phyloP scores from a whole-genome alignment of 495 filamentous ascomycete species.

The Filosporella fistucella region DNA sequence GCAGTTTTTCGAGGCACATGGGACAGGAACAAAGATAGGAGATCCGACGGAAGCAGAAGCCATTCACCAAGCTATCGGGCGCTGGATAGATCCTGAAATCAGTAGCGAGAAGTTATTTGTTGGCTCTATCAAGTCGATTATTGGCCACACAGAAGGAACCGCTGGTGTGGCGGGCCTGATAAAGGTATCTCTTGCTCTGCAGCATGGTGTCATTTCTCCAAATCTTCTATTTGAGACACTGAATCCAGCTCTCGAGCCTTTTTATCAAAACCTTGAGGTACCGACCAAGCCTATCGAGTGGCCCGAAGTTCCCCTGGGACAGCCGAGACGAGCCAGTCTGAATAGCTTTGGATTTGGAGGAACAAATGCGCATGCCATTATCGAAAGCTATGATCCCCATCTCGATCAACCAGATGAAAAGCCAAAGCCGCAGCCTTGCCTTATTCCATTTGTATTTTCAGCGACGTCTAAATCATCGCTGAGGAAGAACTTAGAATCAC shows the following conservation, averaged over 20 bases:
- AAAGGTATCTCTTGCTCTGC: slow-evolving; percentile 49
- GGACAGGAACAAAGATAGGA: slow-evolving; percentile 35
- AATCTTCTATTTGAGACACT: slow-evolving; percentile 51
- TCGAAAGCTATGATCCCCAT: slow-evolving; percentile 34
- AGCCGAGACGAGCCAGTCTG: slow-evolving; percentile 49
- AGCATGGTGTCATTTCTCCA: slow-evolving; percentile 47
- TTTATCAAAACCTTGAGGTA: slow-evolving; percentile 35
- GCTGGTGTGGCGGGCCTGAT: slow-evolving; percentile 58
- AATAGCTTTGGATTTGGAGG: slow-evolving; percentile 66
- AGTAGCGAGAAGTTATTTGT: slow-evolving; percentile 31
- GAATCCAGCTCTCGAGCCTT: slow-evolving; percentile 42
- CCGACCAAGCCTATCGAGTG: slow-evolving; percentile 36
- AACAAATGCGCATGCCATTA: slow-evolving; percentile 50
- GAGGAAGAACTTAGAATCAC: background rate
- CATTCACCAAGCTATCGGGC: slow-evolving; percentile 16
- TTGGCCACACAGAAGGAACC: slow-evolving; percentile 38
- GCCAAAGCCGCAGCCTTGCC: background rate
- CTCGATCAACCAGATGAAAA: no score
- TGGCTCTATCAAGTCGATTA: slow-evolving; percentile 46
- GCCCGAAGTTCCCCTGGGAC: slow-evolving; percentile 31
- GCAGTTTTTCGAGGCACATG: slow-evolving; percentile 22
- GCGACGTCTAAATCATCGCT: slow-evolving; percentile 12
- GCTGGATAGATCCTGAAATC: background rate
- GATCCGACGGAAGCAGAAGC: slow-evolving; percentile 17
- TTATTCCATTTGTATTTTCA: slow-evolving; percentile 14